Evolutionary conservation across 306 rosid genomes (phyloP).

Genomic region (Gleditsia sinensis): DNA sequence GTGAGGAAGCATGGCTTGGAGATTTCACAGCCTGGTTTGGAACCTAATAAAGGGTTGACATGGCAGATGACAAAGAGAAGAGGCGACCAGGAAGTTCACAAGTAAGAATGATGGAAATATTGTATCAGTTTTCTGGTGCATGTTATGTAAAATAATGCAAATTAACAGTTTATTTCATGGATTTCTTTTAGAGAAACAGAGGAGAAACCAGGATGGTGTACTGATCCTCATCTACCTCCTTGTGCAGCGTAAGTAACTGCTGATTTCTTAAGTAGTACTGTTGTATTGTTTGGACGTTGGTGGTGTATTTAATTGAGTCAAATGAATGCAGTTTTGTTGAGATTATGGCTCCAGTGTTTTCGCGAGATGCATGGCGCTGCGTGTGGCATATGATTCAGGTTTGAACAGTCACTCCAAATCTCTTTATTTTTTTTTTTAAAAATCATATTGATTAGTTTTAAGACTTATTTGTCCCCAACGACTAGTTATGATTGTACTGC

Average conservation of each 20-base stretch:
- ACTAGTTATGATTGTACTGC: constrained; percentile 9
- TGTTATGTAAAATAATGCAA: constrained; percentile 1
- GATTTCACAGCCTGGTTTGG: constrained; percentile 98
- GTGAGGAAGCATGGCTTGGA: constrained; percentile 95
- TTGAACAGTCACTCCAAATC: constrained; percentile 42
- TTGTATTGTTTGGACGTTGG: constrained; percentile 12
- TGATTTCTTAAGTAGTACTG: not conserved
- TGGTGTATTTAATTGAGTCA: constrained; percentile 7
- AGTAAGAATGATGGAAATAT: constrained; percentile 55
- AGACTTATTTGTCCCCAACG: not conserved
- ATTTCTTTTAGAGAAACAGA: constrained; percentile 59
- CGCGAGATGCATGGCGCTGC: constrained; percentile 99
- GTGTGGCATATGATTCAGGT: constrained; percentile 99
- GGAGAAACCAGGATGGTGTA: constrained; percentile 97
- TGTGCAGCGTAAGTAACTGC: constrained; percentile 87
- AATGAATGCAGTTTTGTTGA: constrained; percentile 75
- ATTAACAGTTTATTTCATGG: constrained; percentile 25
- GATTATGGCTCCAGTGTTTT: constrained; percentile 98
- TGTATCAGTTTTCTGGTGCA: constrained; percentile 1
- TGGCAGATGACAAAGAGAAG: constrained; percentile 99
- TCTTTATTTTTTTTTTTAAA: too few species aligned
- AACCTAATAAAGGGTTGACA: constrained; percentile 81
- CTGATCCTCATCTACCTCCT: constrained; percentile 92
- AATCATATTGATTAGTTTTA: not conserved
- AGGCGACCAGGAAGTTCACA: constrained; percentile 90